These are phyloP conservation scores for Avicennia marina DNA, from an alignment of 257 asterid species.

Conservation along the genomic window DNA sequence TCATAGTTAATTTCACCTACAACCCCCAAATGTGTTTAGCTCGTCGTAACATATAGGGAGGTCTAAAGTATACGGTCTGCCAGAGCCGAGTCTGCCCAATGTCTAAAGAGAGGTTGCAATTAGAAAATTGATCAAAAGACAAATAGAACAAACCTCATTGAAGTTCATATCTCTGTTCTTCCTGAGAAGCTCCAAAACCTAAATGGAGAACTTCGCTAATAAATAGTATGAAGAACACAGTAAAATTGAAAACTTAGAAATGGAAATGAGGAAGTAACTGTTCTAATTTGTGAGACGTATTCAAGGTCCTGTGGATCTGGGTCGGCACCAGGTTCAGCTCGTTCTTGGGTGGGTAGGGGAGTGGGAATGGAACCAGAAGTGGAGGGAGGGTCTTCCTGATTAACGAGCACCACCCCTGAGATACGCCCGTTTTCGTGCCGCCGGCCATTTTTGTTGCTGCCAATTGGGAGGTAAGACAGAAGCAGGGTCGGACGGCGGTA, in stretches of 20 bases:
- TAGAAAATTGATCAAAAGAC: neutral
- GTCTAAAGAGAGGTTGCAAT: neutral
- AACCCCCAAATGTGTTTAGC: neutral
- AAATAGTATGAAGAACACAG: neutral
- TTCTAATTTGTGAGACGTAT: conserved; percentile 67
- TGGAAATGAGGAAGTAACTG: conserved; percentile 28
- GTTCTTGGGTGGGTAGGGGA: conserved; percentile 19
- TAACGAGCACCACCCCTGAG: conserved; percentile 36
- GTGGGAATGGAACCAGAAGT: conserved; percentile 25
- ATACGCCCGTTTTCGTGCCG: conserved; percentile 19
- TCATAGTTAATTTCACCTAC: conserved; percentile 76
- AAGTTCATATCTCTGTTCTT: conserved; percentile 87
- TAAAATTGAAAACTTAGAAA: neutral
- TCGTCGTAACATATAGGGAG: neutral
- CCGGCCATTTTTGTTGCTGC: conserved; percentile 13
- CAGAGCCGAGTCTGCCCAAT: neutral
- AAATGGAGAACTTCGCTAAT: neutral
- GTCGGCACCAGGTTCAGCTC: conserved; percentile 28
- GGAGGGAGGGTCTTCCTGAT: conserved; percentile 36
- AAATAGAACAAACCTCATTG: conserved; percentile 51
- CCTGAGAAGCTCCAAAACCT: conserved; percentile 84
- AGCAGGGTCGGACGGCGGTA: conserved; percentile 13
- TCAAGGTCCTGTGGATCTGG: conserved; percentile 62
- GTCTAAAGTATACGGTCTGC: neutral
- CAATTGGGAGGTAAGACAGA: neutral